phyloP scores from a whole-genome alignment of 2,329 filamentous ascomycete genomes.

The Chaetothyriales sp. region DNA sequence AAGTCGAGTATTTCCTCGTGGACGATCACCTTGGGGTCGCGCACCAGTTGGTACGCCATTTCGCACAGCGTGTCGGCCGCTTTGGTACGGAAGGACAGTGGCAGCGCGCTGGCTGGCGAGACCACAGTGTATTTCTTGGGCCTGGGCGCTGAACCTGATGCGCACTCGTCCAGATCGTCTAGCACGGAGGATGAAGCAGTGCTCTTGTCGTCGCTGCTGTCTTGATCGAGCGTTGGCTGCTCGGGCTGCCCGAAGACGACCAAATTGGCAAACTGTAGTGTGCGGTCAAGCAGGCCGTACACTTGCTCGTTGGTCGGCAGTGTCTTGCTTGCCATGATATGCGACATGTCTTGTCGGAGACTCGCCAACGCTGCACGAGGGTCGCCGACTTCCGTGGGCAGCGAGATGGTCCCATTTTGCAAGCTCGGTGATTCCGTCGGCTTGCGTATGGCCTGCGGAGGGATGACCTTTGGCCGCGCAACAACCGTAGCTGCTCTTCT shows the following conservation, averaged over 20 bases:
- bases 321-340: constrained; percentile 6
- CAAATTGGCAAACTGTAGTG: constrained; percentile 7
- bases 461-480: background rate
- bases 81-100: constrained; percentile 23
- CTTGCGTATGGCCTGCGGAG: background rate
- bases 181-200: constrained; percentile 28
- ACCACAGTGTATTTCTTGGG: constrained; percentile 7
- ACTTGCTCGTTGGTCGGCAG: constrained; percentile 6
- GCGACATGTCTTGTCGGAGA: constrained; percentile 6
- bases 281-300: constrained; percentile 6
- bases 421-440: constrained; percentile 4
- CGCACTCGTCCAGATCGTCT: constrained; percentile 27
- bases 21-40: constrained; percentile 66
- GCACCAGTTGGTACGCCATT: constrained; percentile 55
- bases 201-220: constrained; percentile 19
- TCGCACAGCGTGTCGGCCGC: constrained; percentile 35
- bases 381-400: background rate
- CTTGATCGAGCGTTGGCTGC: constrained; percentile 4
- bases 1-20: constrained; percentile 55
- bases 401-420: background rate
- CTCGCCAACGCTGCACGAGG: background rate
- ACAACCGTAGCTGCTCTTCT: background rate
- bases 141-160: constrained; percentile 13
- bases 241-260: constrained; percentile 11
- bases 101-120: constrained; percentile 15